Evolutionary conservation across 2,329 filamentous ascomycete genomes (phyloP).

Genomic region (Phyllosticta citribraziliensis): DNA sequence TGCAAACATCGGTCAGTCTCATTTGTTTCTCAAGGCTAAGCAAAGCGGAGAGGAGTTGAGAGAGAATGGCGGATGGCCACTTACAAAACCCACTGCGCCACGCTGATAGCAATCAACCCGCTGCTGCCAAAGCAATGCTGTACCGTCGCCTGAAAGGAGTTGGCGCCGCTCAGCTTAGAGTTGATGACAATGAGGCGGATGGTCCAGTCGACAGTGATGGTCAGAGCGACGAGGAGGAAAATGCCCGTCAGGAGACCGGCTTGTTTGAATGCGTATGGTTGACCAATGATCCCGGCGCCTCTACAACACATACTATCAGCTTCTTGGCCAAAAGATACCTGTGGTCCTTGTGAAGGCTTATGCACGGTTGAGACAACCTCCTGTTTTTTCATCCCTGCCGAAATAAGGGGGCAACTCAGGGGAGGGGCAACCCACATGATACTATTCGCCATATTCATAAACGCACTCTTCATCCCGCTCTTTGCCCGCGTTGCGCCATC

Average conservation of each 20-base stretch:
- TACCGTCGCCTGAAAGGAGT: conserved; percentile 92
- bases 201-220: conserved; percentile 89
- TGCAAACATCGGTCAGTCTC: not conserved
- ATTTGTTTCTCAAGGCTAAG: conserved; percentile 10
- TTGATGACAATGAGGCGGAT: conserved; percentile 96
- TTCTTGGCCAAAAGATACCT: not conserved
- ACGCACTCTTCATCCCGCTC: conserved; percentile 75
- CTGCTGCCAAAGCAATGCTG: conserved; percentile 86
- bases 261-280: conserved; percentile 93
- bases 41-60: not conserved
- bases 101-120: conserved; percentile 76
- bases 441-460: conserved; percentile 99
- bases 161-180: conserved; percentile 87
- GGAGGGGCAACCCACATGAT: conserved; percentile 54
- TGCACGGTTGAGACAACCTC: not conserved
- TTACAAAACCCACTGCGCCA: conserved; percentile 91
- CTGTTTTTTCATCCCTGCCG: not conserved
- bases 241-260: conserved; percentile 77
- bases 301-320: conserved; percentile 17
- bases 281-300: conserved; percentile 60
- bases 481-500: conserved; percentile 59
- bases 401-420: not conserved
- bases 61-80: conserved; percentile 14
- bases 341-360: not conserved
- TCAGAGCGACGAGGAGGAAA: conserved; percentile 66